Percentiles rank a stretch among this genome's conserved stretches.
These are phyloP conservation scores for Gnomoniopsis sp. DNA, from an alignment of 2,329 filamentous ascomycete genomes.

Conservation along the genomic window DNA sequence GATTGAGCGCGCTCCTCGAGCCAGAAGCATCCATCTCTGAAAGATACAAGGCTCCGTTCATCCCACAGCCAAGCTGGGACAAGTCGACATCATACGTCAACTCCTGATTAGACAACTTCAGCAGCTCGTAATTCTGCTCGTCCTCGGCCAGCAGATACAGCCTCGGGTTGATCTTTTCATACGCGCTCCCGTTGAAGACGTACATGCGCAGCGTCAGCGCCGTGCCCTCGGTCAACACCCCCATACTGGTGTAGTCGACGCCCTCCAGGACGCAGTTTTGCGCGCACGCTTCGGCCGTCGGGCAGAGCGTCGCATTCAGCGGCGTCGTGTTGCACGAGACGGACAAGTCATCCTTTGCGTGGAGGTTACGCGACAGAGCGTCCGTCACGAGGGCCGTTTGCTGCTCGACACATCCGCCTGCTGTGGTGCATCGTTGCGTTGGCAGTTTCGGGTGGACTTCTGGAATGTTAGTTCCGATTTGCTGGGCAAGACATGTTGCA, in stretches of 20 bases:
- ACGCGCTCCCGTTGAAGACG: conserved; percentile 16
- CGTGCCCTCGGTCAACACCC: conserved; percentile 21
- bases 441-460: conserved; percentile 25
- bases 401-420: conserved; percentile 21
- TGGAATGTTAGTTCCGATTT: conserved; percentile 22
- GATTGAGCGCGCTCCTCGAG: conserved; percentile 46
- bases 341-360: conserved; percentile 18
- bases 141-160: conserved; percentile 53
- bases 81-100: conserved; percentile 64
- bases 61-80: conserved; percentile 58
- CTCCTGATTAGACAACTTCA: conserved; percentile 56
- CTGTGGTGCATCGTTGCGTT: conserved; percentile 23
- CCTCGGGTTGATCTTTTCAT: conserved; percentile 33
- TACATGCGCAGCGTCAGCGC: conserved; percentile 25
- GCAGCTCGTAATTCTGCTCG: conserved; percentile 52
- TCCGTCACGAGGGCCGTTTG: conserved; percentile 24
- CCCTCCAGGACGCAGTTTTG: conserved; percentile 49
- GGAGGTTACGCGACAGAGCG: conserved; percentile 20
- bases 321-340: conserved; percentile 17
- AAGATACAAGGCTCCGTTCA: conserved; percentile 63
- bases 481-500: conserved; percentile 16
- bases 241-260: conserved; percentile 38
- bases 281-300: conserved; percentile 40
- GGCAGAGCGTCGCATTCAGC: conserved; percentile 30
- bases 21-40: conserved; percentile 59